Conservation (phyloP, 2,329 filamentous ascomycete species). For the Paradendryphiella salina region DNA sequence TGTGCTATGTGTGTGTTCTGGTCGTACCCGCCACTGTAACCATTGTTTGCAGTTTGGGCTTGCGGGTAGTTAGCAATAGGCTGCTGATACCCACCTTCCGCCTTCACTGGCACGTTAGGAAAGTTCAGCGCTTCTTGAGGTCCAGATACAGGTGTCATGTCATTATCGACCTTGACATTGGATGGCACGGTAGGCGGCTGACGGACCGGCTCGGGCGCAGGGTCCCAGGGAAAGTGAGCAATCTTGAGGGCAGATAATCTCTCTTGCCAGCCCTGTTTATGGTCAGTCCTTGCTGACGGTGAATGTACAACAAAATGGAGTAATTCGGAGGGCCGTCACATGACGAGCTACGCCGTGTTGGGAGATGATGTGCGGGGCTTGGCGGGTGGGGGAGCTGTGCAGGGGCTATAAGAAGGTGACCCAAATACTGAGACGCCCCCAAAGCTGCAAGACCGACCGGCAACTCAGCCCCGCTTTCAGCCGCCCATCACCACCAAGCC, state of each 20-base stretch:
- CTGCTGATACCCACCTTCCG: slow-evolving; percentile 49
- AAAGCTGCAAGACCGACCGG: slow-evolving; percentile 42
- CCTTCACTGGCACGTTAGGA: slow-evolving; percentile 54
- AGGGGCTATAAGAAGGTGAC: slow-evolving; percentile 53
- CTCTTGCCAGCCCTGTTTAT: slow-evolving; percentile 81
- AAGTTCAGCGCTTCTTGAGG: slow-evolving; percentile 38
- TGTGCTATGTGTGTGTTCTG: slow-evolving; percentile 55
- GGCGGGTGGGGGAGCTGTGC: slow-evolving; percentile 43
- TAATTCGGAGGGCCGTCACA: slow-evolving; percentile 32
- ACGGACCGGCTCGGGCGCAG: slow-evolving; percentile 61
- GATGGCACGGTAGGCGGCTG: slow-evolving; percentile 49
- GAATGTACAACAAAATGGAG: slow-evolving; percentile 4
- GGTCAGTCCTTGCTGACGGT: slow-evolving; percentile 21
- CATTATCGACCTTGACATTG: slow-evolving; percentile 45
- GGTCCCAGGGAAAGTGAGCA: slow-evolving; percentile 94
- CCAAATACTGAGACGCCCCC: slow-evolving; percentile 52
- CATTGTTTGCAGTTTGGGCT: slow-evolving; percentile 38
- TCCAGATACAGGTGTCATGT: slow-evolving; percentile 37
- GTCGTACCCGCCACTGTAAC: slow-evolving; percentile 36
- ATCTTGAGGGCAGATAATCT: slow-evolving; percentile 84
- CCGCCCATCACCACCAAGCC: slow-evolving; percentile 41
- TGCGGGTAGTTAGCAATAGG: slow-evolving; percentile 36
- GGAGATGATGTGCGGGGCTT: slow-evolving; percentile 41
- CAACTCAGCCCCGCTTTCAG: slow-evolving; percentile 51
- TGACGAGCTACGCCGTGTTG: slow-evolving; percentile 42